Conservation (phyloP, 1,139 yeast species). For the Lodderomyces pseudojiufengensis region DNA sequence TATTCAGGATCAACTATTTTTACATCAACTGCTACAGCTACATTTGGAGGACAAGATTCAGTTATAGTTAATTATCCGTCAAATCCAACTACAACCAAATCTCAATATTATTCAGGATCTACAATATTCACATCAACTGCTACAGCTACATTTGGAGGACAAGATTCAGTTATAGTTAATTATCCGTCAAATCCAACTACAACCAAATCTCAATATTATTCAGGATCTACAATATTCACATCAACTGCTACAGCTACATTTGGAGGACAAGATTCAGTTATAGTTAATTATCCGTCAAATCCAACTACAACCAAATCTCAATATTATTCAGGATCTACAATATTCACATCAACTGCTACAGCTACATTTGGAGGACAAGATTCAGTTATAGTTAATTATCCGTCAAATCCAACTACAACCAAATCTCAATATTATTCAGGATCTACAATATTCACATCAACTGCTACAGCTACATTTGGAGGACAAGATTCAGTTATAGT, state of each 20-base stretch:
- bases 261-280: conserved; percentile 17
- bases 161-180: conserved; percentile 18
- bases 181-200: conserved; percentile 16
- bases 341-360: conserved; percentile 14
- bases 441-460: conserved; percentile 10
- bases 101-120: conserved; percentile 9
- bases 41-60: conserved; percentile 17
- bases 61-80: conserved; percentile 17
- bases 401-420: conserved; percentile 17
- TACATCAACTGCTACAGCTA: conserved; percentile 8
- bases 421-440: conserved; percentile 12
- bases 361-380: conserved; percentile 15
- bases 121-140: conserved; percentile 8
- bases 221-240: conserved; percentile 7
- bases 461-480: conserved; percentile 12
- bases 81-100: conserved; percentile 11
- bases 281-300: conserved; percentile 18
- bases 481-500: conserved; percentile 19
- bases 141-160: conserved; percentile 12
- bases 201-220: conserved; percentile 9
- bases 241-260: conserved; percentile 4
- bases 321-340: conserved; percentile 9
- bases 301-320: conserved; percentile 12
- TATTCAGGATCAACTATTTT: conserved; percentile 10
- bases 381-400: conserved; percentile 17